Base-by-base conservation (phyloP, 768 basidiomycete species). In the Coprinopsis cinerea region DNA sequence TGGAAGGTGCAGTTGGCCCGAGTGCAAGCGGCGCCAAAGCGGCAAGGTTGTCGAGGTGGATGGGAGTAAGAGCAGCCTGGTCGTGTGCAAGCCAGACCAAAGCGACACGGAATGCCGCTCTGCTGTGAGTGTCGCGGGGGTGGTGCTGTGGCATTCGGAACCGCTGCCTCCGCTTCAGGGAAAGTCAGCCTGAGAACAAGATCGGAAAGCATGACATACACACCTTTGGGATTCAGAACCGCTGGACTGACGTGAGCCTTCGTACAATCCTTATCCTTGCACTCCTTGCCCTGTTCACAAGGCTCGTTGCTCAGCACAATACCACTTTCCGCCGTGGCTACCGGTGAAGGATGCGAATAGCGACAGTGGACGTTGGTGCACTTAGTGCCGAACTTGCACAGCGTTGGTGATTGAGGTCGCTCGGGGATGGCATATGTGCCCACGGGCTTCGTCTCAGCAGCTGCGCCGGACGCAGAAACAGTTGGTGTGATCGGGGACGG, bases 301-400 rank as follows among this genome's bases (percentile, higher is more conserved):
- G 91, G 74, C 50, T 98, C 95, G 50, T 89, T 92, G 58, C 89
- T 95, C 49, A 99, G 74, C 1, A 98, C 96, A 54, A 99, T 78
- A 7, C 94, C 96, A 59, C 88, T 93, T 68, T 95, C 92, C 26
- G 87, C 76, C 15, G 95, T 96, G 4, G 96, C 94, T 2, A 93
- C 91, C n/a, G 96, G 96, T 7, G 89, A 92, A 3, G 96, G 94
- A 65, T 99, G 96, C 7, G 92, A 91, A 65, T 82, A 98, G 15
- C 87, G 77, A 65, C 96, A 99, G 40, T 84, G 75, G 0, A 87
- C 75, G 64, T 97, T 95, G 43, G 85, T 87, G 67, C 96, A 99
- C 57, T 93, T 95, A 20, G 85, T 74, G 10, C 79, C 83, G 56
- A 88, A 98, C 69, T 96, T 96, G 81, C 96, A 99, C 18, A 99